phyloP scores from a whole-genome alignment of 192 early-diverging fungal species.

The Coemansia pectinata region DNA sequence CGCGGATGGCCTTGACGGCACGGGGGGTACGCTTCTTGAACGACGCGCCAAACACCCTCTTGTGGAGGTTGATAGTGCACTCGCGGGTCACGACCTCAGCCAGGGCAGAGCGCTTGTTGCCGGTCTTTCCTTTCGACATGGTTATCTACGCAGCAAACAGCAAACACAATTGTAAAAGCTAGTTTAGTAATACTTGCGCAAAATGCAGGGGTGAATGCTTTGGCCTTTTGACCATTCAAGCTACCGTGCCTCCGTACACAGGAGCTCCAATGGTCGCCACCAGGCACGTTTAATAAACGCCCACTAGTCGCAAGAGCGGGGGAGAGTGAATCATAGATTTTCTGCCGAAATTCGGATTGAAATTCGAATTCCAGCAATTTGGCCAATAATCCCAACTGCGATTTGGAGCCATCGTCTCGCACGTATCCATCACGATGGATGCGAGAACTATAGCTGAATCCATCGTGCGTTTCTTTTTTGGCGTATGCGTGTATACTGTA shows the following conservation, averaged over 20 bases:
- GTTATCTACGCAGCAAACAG: conserved; percentile 13
- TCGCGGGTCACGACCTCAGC: conserved; percentile 95
- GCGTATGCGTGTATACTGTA: not conserved
- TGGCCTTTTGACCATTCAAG: not conserved
- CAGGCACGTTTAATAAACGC: not conserved
- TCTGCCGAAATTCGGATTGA: not conserved
- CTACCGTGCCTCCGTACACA: not conserved
- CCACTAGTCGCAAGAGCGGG: not conserved
- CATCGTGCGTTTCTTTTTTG: not conserved
- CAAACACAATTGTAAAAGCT: not conserved
- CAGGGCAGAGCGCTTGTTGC: conserved; percentile 78
- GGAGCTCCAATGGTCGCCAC: not conserved
- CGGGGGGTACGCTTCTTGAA: conserved; percentile 98
- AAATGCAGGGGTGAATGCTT: not conserved
- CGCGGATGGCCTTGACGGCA: conserved; percentile 90
- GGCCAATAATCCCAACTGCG: not conserved
- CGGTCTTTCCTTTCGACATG: conserved; percentile 76
- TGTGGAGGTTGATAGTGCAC: conserved; percentile 99
- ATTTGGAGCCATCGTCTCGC: not conserved
- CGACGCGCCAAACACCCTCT: conserved; percentile 74
- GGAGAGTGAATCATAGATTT: not conserved
- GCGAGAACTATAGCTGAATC: not conserved
- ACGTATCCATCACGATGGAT: not conserved
- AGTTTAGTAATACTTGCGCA: not conserved
- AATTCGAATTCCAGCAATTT: not conserved